phyloP scores from a whole-genome alignment of 228 moss, liverwort and hornwort species.

The Sphagnum fallax region DNA sequence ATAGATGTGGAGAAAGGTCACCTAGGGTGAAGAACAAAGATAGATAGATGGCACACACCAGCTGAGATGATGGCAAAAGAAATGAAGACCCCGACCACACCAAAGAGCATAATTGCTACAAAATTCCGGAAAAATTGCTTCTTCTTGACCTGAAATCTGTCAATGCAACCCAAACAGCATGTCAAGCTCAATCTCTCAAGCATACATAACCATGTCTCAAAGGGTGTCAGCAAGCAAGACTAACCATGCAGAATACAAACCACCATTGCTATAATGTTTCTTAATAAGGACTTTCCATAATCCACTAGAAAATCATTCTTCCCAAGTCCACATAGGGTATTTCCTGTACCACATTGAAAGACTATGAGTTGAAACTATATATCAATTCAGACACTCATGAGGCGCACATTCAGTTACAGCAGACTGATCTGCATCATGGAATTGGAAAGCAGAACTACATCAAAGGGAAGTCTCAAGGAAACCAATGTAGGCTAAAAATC shows the following conservation, averaged over 20 bases:
- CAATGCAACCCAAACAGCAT: background rate
- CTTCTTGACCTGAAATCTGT: constrained; percentile 81
- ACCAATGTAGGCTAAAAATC: no score
- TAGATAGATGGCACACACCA: constrained; percentile 10
- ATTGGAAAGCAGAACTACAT: no score
- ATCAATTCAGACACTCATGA: no score
- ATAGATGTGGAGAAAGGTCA: background rate
- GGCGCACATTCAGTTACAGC: no score
- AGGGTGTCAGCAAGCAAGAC: background rate
- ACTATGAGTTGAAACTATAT: no score
- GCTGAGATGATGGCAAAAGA: constrained; percentile 60
- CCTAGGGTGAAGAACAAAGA: background rate
- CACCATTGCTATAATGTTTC: background rate
- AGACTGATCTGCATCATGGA: no score
- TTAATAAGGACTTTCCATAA: background rate
- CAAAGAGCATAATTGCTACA: constrained; percentile 66
- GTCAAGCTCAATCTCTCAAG: no score
- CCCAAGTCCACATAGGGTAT: no score
- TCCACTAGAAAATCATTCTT: background rate
- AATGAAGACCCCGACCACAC: constrained; percentile 79
- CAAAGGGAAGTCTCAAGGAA: no score
- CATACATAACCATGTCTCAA: background rate
- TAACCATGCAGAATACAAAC: background rate
- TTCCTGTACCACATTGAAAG: no score
- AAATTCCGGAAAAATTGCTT: constrained; percentile 82